Percentiles rank a stretch among this genome's conserved stretches.
These are phyloP conservation scores for Yamadazyma sp. DNA, from an alignment of 805 yeast species.

Conservation along the genomic window DNA sequence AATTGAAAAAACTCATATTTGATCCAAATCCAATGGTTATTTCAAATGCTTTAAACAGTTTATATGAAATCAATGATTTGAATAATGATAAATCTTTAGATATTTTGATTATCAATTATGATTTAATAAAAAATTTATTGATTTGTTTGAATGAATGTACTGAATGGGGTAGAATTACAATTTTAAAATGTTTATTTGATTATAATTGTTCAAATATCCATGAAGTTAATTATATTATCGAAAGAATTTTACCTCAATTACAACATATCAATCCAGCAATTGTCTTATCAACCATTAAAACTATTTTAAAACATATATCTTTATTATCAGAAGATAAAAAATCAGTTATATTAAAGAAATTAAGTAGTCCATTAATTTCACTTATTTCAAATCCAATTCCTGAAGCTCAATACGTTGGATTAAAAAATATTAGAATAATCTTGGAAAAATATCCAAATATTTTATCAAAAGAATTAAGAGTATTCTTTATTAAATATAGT, in stretches of 20 bases:
- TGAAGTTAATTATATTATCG: conserved; percentile 83
- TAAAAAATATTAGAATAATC: conserved; percentile 85
- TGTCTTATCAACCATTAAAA: conserved; percentile 80
- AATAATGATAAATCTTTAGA: conserved; percentile 40
- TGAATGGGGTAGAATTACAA: conserved; percentile 97
- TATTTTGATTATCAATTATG: conserved; percentile 37
- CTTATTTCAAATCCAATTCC: conserved; percentile 79
- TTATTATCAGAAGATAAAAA: conserved; percentile 33
- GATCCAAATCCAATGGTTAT: conserved; percentile 97
- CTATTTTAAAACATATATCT: conserved; percentile 61
- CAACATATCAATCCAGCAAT: conserved; percentile 98
- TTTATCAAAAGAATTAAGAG: conserved; percentile 74
- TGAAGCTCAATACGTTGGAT: conserved; percentile 91
- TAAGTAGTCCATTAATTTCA: conserved; percentile 84
- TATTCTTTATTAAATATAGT: conserved; percentile 84
- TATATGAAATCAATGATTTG: conserved; percentile 76
- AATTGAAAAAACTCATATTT: conserved; percentile 61
- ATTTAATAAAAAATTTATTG: conserved; percentile 58
- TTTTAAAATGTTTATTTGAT: conserved; percentile 75
- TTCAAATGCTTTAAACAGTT: conserved; percentile 86
- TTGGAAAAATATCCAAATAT: conserved; percentile 84
- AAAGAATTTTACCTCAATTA: conserved; percentile 87
- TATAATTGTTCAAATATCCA: conserved; percentile 53
- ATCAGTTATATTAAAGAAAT: conserved; percentile 55
- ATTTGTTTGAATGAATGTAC: conserved; percentile 93